phyloP scores from a whole-genome alignment of 352 stramenopile genomes.

The Achlya hypogyna region DNA sequence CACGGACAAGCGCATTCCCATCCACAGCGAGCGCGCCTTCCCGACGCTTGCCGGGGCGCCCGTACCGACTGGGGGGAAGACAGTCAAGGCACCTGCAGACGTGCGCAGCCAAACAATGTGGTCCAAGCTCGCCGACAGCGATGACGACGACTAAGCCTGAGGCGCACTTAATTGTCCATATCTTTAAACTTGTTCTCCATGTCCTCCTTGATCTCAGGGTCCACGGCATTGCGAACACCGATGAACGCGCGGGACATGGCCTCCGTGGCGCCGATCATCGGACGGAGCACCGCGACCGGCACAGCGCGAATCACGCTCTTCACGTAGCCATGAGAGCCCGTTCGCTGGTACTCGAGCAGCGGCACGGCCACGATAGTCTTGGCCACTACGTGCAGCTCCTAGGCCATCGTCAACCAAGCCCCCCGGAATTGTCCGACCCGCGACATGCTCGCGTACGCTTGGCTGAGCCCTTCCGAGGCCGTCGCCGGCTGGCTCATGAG shows the following conservation, averaged over 20 bases:
- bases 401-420: background rate
- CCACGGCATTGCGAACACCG: conserved; percentile 76
- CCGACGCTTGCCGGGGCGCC: conserved; percentile 3
- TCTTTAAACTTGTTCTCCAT: conserved; percentile 90
- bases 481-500: conserved; percentile 72
- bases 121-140: conserved; percentile 10
- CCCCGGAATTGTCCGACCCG: conserved; percentile 18
- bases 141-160: conserved; percentile 4
- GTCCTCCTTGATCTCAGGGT: conserved; percentile 83
- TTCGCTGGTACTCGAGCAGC: conserved; percentile 87
- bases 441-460: conserved; percentile 79
- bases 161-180: conserved; percentile 10
- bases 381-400: conserved; percentile 68
- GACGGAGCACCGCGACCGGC: conserved; percentile 68
- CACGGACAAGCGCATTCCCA: conserved; percentile 4
- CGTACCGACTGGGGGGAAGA: background rate
- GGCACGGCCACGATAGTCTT: conserved; percentile 85
- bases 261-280: conserved; percentile 83
- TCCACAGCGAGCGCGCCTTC: conserved; percentile 16
- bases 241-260: conserved; percentile 80
- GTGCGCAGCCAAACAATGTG: conserved; percentile 16
- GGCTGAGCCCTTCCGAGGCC: conserved; percentile 66
- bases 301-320: conserved; percentile 82
- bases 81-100: conserved; percentile 9
- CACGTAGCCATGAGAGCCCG: conserved; percentile 69